A percentile compares a stretch with the other conserved stretches of the same genome.
phyloP scores from a whole-genome alignment of 208 protist species.

The Herpetomonas samuelpessoai region DNA sequence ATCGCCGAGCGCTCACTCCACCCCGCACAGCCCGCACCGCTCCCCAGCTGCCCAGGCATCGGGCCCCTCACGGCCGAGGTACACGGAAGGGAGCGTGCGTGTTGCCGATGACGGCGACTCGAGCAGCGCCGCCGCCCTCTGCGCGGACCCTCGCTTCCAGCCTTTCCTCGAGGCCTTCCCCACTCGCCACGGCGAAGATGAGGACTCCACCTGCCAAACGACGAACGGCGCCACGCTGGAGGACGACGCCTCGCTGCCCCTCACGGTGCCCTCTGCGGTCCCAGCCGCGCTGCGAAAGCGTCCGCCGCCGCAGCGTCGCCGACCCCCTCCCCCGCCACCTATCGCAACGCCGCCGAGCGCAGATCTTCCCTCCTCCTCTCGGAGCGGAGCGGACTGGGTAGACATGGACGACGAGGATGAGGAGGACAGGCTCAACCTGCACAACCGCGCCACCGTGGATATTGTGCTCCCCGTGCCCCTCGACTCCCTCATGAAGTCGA shows the following conservation, averaged over 20 bases:
- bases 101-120: not conserved
- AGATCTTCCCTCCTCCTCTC: not conserved
- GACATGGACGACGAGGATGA: slow-evolving; percentile 34
- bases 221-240: too few relatives aligned
- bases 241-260: not conserved
- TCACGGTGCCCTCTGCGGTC: not conserved
- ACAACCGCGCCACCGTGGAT: slow-evolving; percentile 69
- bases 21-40: too few relatives aligned
- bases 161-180: not conserved
- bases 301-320: slow-evolving; percentile 1
- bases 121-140: not conserved
- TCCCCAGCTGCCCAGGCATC: too few relatives aligned
- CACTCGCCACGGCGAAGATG: not conserved
- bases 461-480: slow-evolving; percentile 52
- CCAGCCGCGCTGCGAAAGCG: not conserved
- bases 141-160: not conserved
- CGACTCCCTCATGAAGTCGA: slow-evolving; percentile 49
- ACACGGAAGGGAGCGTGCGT: not conserved
- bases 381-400: not conserved
- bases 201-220: too few relatives aligned
- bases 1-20: too few relatives aligned
- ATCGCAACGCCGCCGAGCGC: slow-evolving; percentile 1
- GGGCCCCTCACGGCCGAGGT: too few relatives aligned
- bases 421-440: slow-evolving; percentile 56
- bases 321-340: not conserved